Evolutionary conservation across 169 alveolate genomes (phyloP), one percentile per base, ranked within the genome.

Genomic region (Hepatocystis sp.): DNA sequence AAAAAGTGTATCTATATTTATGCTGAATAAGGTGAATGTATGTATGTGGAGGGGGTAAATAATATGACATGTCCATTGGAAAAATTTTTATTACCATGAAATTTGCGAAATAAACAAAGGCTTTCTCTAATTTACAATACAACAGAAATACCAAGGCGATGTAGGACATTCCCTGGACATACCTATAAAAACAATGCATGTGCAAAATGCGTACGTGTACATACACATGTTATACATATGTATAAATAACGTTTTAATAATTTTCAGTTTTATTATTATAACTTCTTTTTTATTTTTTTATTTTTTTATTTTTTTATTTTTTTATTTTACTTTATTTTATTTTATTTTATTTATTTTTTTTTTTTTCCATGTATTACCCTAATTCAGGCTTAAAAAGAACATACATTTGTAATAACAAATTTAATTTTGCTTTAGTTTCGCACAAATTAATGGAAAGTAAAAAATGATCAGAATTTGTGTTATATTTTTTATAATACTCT

Each of bases 31-130:
- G 13, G 15, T 4, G 25, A 3, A 15, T 1, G 1, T 30, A 28
- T 30, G 11, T 30, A n/a, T 56, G 7, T 23, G 28, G n/a, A 11
- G 7, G 10, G 19, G 5, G 2, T 13, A 56, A 56, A 30, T 27
- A 4, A 52, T n/a, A n/a, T n/a, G n/a, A n/a, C n/a, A n/a, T n/a
- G n/a, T n/a, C n/a, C n/a, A n/a, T n/a, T n/a, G n/a, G n/a, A n/a
- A n/a, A n/a, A n/a, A n/a, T n/a, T n/a, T n/a, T n/a, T n/a, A n/a
- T 56, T 76, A 76, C 88, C 88, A 76, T 76, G 32, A 76, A 76
- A 51, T 76, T 76, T 17, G 88, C 88, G 58, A 76, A 76, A 63
- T 76, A 76, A 27, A 76, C 66, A 51, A 76, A 76, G 8, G 88
- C 88, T 42, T 56, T 76, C 39, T 76, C 88, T 39, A 76, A 27